Evolutionary conservation across 768 basidiomycete species (phyloP).

Genomic region (Suillus variegatus): DNA sequence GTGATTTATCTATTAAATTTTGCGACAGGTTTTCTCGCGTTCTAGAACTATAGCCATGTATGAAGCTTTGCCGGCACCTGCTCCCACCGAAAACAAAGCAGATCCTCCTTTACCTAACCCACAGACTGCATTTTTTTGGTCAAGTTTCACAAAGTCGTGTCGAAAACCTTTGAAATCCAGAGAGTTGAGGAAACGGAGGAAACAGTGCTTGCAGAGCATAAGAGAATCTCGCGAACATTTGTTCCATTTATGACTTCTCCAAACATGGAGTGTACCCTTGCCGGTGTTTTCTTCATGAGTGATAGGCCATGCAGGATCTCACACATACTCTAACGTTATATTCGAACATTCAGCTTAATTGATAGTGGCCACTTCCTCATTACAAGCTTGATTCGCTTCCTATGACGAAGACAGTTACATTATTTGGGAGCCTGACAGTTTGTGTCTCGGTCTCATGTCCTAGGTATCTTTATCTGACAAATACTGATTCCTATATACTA

Average conservation of each 20-base stretch:
- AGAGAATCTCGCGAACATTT: conserved; percentile 60
- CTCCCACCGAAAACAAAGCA: conserved; percentile 17
- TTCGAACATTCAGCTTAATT: conserved; percentile 83
- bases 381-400: conserved; percentile 77
- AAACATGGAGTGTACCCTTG: conserved; percentile 38
- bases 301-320: conserved; percentile 87
- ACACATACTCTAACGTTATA: conserved; percentile 79
- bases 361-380: conserved; percentile 77
- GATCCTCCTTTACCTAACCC: conserved; percentile 42
- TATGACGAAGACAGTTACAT: conserved; percentile 83
- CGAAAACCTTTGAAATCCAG: conserved; percentile 71
- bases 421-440: conserved; percentile 79
- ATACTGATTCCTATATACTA: no score
- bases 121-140: conserved; percentile 51
- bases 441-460: conserved; percentile 4
- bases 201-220: conserved; percentile 68
- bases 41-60: conserved; percentile 85
- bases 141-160: conserved; percentile 63
- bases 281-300: conserved; percentile 87
- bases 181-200: conserved; percentile 64
- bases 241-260: conserved; percentile 68
- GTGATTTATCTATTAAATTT: conserved; percentile 6
- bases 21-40: conserved; percentile 68
- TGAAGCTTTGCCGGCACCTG: conserved; percentile 58
- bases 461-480: conserved; percentile 11